phyloP scores from a whole-genome alignment of 768 basidiomycete genomes.

The Boletellus emodensis region DNA sequence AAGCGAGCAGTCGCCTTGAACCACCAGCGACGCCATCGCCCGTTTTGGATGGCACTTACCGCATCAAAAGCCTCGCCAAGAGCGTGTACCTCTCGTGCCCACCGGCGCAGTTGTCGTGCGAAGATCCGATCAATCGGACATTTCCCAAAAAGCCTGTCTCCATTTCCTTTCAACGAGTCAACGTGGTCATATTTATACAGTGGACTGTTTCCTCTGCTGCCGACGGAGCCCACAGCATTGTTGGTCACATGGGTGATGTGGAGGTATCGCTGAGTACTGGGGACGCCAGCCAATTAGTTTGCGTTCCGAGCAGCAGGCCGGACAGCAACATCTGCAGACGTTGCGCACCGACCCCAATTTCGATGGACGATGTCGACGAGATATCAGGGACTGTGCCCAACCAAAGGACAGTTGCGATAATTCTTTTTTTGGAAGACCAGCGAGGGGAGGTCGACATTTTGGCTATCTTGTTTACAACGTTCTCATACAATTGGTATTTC shows the following conservation, averaged over 20 bases:
- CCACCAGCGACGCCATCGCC: background rate
- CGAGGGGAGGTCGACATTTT: no score
- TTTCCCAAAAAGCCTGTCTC: background rate
- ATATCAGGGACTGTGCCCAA: no score
- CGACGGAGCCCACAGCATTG: background rate
- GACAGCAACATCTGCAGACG: no score
- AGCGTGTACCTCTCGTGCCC: background rate
- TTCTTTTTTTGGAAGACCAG: no score
- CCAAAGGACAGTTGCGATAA: no score
- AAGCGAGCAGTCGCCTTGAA: background rate
- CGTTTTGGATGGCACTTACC: background rate
- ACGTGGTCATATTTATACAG: background rate
- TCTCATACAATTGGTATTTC: no score
- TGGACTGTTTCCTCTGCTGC: background rate
- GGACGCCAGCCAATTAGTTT: background rate
- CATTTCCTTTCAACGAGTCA: background rate
- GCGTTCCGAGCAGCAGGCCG: background rate
- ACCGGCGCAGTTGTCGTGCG: background rate
- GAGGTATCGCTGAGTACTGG: background rate
- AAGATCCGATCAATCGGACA: background rate
- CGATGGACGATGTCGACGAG: no score
- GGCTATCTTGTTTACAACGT: no score
- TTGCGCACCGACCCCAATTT: no score
- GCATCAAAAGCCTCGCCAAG: background rate
- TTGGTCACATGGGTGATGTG: background rate